Percentiles rank a stretch among this genome's conserved stretches.
These are phyloP conservation scores for Dicorynia guianensis DNA, from an alignment of 306 rosid species.

Conservation along the genomic window DNA sequence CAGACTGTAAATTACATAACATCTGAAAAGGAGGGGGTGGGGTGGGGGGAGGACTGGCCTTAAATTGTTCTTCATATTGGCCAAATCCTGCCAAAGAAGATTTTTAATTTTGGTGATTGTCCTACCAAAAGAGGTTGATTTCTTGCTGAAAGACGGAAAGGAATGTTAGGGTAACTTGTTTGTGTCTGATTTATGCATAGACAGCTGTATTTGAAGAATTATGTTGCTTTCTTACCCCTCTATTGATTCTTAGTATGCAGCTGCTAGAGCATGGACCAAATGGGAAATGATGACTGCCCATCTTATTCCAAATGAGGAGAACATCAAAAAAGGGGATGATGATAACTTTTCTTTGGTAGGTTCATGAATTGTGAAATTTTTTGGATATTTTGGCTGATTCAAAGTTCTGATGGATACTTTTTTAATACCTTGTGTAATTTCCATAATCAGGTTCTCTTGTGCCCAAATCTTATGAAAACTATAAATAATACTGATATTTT, in stretches of 20 bases:
- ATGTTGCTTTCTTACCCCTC: slow-evolving; percentile 34
- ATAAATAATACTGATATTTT: background rate
- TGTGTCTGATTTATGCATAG: slow-evolving; percentile 27
- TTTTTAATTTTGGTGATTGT: slow-evolving; percentile 21
- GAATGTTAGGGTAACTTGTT: slow-evolving; percentile 19
- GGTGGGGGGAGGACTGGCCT: slow-evolving; percentile 7
- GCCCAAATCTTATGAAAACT: slow-evolving; percentile 5
- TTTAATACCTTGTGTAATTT: slow-evolving; percentile 5
- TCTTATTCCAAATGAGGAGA: slow-evolving; percentile 86
- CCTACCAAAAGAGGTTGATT: background rate
- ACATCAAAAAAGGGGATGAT: slow-evolving; percentile 79
- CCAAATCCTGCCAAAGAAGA: slow-evolving; percentile 21
- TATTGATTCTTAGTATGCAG: slow-evolving; percentile 72
- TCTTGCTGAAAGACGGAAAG: background rate
- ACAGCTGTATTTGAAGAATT: slow-evolving; percentile 17
- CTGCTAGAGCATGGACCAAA: slow-evolving; percentile 99
- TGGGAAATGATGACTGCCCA: slow-evolving; percentile 99
- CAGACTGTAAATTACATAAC: background rate
- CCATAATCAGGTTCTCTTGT: background rate
- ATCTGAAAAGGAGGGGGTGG: too few species aligned
- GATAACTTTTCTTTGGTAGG: slow-evolving; percentile 84
- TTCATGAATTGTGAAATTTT: slow-evolving; percentile 25
- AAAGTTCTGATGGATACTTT: slow-evolving; percentile 6
- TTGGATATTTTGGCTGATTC: slow-evolving; percentile 15
- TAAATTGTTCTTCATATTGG: background rate